Base-by-base conservation (phyloP, 1,139 yeast species). In the Blastobotrys arbuscula region DNA sequence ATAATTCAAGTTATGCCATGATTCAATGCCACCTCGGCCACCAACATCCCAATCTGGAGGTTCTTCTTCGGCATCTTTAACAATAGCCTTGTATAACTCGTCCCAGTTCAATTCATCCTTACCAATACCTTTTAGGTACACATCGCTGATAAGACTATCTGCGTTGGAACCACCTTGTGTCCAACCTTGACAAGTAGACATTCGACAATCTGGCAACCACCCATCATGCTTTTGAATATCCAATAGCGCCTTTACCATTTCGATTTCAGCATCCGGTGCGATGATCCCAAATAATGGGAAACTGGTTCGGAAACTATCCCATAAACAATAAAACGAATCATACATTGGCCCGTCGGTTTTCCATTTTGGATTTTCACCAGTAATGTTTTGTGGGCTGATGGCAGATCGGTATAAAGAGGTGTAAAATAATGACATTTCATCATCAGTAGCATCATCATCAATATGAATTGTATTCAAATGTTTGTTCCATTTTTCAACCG, bases 121-220 rank as follows among this genome's bases (percentile, higher is more conserved):
- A 28, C 56, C 56, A 13, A 70, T 57, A 5, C 61, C 57, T 52
- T 71, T 71, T 16, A 65, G 58, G 45, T 56, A 68, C 1, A 72
- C 74, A 55, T 71, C 75, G 7, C 73, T 72, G 49, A 71, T 58
- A n/a, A 70, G 63, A 23, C 69, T 67, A 51, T 71, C 75, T 1
- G 73, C 68, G 50, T 70, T 68, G 38, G 70, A 62, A 0, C 74
- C 74, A 26, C 74, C 75, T 53, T 70, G 74, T 3, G 73, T 69
- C 35, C 68, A 57, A 10, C 74, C 74, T 45, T 69, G 67, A 51
- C 70, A 70, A 50, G 68, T 67, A 13, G 72, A 71, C 45, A 69
- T 61, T 37, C 74, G 57, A 5, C 70, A 73, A 54, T 71, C 74
- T 0, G 74, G 74, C 49, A 71, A 65, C 52, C 59, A 71, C 2